Conservation (phyloP, 768 basidiomycete species). For the Trametes sanguinea region DNA sequence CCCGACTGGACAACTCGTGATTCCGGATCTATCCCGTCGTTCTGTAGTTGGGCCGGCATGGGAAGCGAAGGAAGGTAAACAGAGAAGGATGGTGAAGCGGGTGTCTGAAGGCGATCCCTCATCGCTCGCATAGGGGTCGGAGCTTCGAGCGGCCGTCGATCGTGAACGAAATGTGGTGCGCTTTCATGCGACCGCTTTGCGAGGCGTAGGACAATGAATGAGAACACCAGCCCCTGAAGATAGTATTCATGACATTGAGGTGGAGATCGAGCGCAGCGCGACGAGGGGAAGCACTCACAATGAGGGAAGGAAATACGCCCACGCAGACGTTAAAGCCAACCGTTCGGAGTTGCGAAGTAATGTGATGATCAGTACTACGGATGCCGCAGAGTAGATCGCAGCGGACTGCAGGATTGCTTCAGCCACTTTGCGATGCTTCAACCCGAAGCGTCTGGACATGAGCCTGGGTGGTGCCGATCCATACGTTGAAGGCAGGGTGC, state of each 20-base stretch:
- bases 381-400: constrained; percentile 7
- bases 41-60: too few species aligned
- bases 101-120: too few species aligned
- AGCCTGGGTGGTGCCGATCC: not conserved
- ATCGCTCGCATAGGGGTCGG: too few species aligned
- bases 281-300: not conserved
- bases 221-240: not conserved
- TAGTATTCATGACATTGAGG: too few species aligned
- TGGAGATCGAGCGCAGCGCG: too few species aligned
- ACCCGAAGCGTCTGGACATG: not conserved
- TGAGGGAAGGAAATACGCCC: not conserved
- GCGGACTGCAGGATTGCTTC: constrained; percentile 16
- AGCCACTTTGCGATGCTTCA: constrained; percentile 1
- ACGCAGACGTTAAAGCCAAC: not conserved
- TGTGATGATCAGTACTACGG: constrained; percentile 2
- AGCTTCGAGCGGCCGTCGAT: too few species aligned
- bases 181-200: not conserved
- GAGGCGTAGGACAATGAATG: not conserved
- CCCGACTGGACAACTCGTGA: too few species aligned
- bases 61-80: too few species aligned
- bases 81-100: too few species aligned
- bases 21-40: too few species aligned
- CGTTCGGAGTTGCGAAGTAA: not conserved
- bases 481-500: not conserved
- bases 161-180: not conserved